Base-by-base conservation (phyloP, 148 eudicot species). In the Rhododendron williamsianum region DNA sequence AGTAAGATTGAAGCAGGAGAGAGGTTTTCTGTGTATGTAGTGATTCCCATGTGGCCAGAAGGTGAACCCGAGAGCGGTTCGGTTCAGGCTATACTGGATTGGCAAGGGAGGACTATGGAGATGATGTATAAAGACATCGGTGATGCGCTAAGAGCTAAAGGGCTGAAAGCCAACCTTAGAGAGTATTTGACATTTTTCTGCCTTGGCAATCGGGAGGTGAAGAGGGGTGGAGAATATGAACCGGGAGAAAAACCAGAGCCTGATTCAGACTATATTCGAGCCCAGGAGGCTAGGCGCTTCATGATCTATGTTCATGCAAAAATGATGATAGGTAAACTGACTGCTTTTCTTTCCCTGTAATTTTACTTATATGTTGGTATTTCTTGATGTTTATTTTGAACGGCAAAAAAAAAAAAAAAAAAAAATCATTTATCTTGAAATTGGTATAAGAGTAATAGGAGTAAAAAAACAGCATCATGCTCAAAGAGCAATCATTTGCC, bases 241-340 rank as follows among this genome's bases (percentile, higher is more conserved):
- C n/a, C n/a, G n/a, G n/a, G n/a, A n/a, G n/a, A n/a, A n/a, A n/a
- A n/a, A n/a, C n/a, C n/a, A n/a, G n/a, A n/a, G n/a, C n/a, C n/a
- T n/a, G n/a, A n/a, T n/a, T n/a, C n/a, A n/a, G n/a, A n/a, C n/a
- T n/a, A n/a, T n/a, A n/a, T n/a, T n/a, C n/a, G n/a, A n/a, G n/a
- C n/a, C n/a, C n/a, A n/a, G n/a, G n/a, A n/a, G n/a, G n/a, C n/a
- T n/a, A n/a, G n/a, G n/a, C n/a, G 91, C 33, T 85, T 85, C 65
- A 90, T 90, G 91, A 88, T 90, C 81, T 90, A 90, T 23, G 91
- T 90, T n/a, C 91, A 90, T 80, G 77, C 91, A 25, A 90, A 90
- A 67, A 86, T 86, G 85, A 90, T 90, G 91, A 90, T 90, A 15
- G 91, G 91, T 88, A 86, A 84, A 23, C 27, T 30, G 19, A 33